Percentiles rank a stretch among this genome's conserved stretches.
These are phyloP conservation scores for Mycosphaerella sp. DNA, from an alignment of 2,329 filamentous ascomycete genomes.

Conservation along the genomic window DNA sequence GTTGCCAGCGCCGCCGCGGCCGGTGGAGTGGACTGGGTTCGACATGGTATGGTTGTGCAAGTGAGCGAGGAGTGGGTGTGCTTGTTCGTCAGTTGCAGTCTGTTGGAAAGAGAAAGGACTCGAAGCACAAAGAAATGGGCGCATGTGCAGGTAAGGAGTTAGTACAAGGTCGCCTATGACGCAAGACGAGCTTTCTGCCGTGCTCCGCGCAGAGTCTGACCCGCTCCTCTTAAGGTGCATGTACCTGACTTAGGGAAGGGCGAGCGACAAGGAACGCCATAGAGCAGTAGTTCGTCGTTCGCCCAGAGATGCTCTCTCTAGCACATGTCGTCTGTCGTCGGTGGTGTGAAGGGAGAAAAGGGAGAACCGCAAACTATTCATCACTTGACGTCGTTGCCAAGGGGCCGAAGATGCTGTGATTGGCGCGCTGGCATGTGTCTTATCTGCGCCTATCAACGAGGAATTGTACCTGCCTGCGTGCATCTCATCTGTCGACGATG, in stretches of 20 bases:
- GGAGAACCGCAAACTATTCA: background rate
- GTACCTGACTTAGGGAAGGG: no score
- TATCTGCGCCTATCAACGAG: background rate
- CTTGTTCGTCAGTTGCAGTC: background rate
- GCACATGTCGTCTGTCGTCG: no score
- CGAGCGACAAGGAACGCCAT: no score
- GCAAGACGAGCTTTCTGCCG: no score
- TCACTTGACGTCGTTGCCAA: background rate
- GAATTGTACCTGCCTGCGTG: no score
- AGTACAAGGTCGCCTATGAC: no score
- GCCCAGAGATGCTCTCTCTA: no score
- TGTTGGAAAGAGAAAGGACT: background rate
- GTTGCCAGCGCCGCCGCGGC: constrained; percentile 54
- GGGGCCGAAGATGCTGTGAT: background rate
- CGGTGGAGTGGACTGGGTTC: constrained; percentile 43
- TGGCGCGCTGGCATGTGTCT: background rate
- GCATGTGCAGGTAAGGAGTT: no score
- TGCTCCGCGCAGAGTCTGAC: no score
- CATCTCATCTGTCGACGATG: background rate
- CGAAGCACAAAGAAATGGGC: no score
- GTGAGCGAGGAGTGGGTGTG: background rate
- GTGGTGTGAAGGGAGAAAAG: background rate
- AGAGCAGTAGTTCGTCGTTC: no score
- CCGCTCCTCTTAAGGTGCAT: no score
- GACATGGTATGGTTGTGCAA: constrained; percentile 5